Evolutionary conservation across 1,284 basidiomycete genomes (phyloP).

Genomic region (Dichomitus squalens): DNA sequence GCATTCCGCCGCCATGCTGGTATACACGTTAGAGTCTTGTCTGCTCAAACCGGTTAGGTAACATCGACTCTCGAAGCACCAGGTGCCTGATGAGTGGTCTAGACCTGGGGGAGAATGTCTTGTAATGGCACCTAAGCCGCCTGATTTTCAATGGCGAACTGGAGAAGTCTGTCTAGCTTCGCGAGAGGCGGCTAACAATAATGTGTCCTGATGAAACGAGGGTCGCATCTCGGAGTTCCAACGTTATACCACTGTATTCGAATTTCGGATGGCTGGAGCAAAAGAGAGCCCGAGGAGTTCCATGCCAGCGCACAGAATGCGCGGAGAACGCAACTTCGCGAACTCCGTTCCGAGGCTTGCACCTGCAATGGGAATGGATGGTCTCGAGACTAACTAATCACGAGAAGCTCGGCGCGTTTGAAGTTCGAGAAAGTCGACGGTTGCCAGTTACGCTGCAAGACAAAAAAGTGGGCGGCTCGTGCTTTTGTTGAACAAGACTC

Average conservation of each 20-base stretch:
- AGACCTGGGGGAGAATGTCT: not conserved
- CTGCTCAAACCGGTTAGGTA: slow-evolving; percentile 4
- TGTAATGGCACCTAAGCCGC: not conserved
- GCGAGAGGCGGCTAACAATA: not conserved
- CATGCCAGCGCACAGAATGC: not conserved
- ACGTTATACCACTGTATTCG: not conserved
- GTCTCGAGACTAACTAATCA: not conserved
- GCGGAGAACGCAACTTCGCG: not conserved
- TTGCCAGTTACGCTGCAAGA: slow-evolving; percentile 20
- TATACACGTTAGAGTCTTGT: slow-evolving; percentile 3
- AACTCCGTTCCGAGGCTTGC: slow-evolving; percentile 8
- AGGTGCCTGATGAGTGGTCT: not conserved
- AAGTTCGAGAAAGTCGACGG: slow-evolving; percentile 21
- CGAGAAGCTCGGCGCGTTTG: not conserved
- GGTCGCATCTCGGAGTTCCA: not conserved
- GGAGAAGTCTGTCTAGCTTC: not conserved
- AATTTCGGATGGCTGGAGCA: not conserved
- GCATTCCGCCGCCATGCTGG: not conserved
- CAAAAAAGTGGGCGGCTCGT: slow-evolving; percentile 25
- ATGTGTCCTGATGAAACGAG: slow-evolving; percentile 3
- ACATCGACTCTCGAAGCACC: not conserved
- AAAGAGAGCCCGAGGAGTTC: not conserved
- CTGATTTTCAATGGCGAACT: not conserved
- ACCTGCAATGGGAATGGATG: not conserved
- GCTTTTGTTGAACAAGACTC: slow-evolving; percentile 25